A percentile compares a stretch with the other conserved stretches of the same genome.
Conservation (phyloP, 192 early-diverging fungal species). For the Coemansia sp. region DNA sequence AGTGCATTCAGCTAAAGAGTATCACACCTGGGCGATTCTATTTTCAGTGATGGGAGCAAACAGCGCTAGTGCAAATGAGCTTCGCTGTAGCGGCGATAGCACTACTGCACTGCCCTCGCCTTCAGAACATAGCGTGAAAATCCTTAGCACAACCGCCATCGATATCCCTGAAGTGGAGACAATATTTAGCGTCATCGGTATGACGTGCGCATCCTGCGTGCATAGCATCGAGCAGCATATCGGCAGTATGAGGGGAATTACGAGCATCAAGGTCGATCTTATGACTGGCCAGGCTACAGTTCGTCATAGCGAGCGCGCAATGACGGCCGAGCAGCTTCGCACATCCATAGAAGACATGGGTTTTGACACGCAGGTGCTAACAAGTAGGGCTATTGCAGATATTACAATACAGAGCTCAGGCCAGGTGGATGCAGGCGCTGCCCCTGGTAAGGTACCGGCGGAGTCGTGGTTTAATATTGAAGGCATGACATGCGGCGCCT, state of each 20-base stretch:
- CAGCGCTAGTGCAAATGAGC: background rate
- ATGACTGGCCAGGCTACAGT: constrained; percentile 64
- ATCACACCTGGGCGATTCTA: background rate
- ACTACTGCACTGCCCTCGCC: constrained; percentile 14
- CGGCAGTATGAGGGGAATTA: constrained; percentile 47
- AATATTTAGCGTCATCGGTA: constrained; percentile 65
- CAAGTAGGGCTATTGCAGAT: constrained; percentile 17
- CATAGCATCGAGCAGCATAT: constrained; percentile 59
- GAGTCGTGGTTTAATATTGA: constrained; percentile 57
- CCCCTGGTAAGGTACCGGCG: constrained; percentile 23
- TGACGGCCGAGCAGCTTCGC: constrained; percentile 45
- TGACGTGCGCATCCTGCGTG: constrained; percentile 89
- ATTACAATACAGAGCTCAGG: background rate
- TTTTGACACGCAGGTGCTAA: constrained; percentile 61
- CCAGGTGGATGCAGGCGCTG: constrained; percentile 1
- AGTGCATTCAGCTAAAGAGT: background rate
- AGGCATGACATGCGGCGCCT: constrained; percentile 96
- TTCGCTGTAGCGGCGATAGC: constrained; percentile 16
- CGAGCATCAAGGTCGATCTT: constrained; percentile 62
- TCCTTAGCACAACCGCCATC: background rate
- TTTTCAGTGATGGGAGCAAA: background rate
- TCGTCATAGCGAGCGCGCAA: constrained; percentile 23
- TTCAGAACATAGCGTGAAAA: constrained; percentile 8
- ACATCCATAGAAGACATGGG: constrained; percentile 69
- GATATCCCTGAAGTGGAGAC: constrained; percentile 48